A percentile compares a stretch with the other conserved stretches of the same genome.
Conservation (phyloP, 768 basidiomycete genomes). For the Daedaleopsis sinensis region DNA sequence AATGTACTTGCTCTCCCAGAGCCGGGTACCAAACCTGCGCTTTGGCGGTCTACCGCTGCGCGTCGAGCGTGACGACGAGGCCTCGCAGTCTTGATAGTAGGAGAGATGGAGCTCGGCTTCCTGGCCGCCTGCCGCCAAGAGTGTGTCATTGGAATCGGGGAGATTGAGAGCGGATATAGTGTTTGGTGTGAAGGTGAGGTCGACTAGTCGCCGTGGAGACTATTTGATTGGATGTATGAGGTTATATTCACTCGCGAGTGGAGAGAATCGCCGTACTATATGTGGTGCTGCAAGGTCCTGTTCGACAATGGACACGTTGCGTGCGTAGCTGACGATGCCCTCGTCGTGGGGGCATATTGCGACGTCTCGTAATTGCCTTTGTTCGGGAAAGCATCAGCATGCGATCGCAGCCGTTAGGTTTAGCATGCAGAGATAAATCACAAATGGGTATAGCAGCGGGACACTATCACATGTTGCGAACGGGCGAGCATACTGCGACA, state of each 20-base stretch:
- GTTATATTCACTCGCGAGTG: not conserved
- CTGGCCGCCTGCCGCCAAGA: slow-evolving; percentile 80
- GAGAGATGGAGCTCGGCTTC: slow-evolving; percentile 74
- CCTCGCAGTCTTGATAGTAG: slow-evolving; percentile 36
- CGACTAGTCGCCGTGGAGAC: slow-evolving; percentile 49
- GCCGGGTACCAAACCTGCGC: slow-evolving; percentile 23
- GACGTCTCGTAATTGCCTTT: slow-evolving; percentile 78
- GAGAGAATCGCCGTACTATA: slow-evolving; percentile 41
- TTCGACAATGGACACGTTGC: slow-evolving; percentile 55
- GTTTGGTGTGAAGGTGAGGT: slow-evolving; percentile 63
- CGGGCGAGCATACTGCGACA: too few species aligned
- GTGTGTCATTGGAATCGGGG: slow-evolving; percentile 51
- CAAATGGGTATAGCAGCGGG: too few species aligned
- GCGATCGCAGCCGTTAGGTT: not conserved
- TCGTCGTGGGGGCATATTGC: slow-evolving; percentile 70
- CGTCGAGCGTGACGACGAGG: slow-evolving; percentile 8
- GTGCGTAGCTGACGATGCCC: slow-evolving; percentile 68
- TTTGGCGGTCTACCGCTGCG: slow-evolving; percentile 8
- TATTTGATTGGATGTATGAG: slow-evolving; percentile 9
- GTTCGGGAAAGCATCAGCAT: slow-evolving; percentile 10
- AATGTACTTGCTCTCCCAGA: slow-evolving; percentile 59
- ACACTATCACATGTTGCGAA: too few species aligned
- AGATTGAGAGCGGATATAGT: slow-evolving; percentile 61
- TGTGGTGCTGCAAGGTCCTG: slow-evolving; percentile 55
- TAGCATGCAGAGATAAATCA: too few species aligned